Base-by-base conservation (phyloP, 768 basidiomycete species). In the Mycena vitilis region DNA sequence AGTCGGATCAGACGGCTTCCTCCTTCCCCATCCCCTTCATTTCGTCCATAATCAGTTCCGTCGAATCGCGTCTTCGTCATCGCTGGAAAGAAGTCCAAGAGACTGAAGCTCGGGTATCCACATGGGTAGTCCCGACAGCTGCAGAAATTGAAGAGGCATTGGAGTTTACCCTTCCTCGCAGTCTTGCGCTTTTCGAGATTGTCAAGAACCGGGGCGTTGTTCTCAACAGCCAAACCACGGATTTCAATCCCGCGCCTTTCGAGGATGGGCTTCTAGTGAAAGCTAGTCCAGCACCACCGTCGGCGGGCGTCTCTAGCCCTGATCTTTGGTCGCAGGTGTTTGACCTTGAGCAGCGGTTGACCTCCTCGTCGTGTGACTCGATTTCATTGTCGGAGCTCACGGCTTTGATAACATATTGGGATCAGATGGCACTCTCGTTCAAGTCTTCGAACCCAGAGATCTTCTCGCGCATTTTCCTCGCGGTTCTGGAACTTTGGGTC, bases 401-500 rank as follows among this genome's bases (percentile, higher is more conserved):
- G 13, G 60, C 25, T 25, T 44, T 53, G 49, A 77, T 76, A 18
- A 48, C 45, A 18, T 52, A 68, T 9, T 81, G 84, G 55, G 71
- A 73, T 5, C 62, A 69, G 0, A 62, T 73, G 0, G 79, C 84
- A 0, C 36, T 55, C 25, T 37, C n/a, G 0, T 60, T 71, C 9
- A 84, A 83, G 56, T 16, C 25, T 16, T 66, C 70, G 23, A 83
- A 78, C 51, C 80, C 84, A 10, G 83, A 85, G 64, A 71, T 77
- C 37, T 45, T 76, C 5, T 86, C 85, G 0, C 60, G 82, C 2
- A 83, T 88, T 80, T 68, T 87, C 48, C 72, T 88, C 53, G 83
- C 82, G 6, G 65, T 82, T 38, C 71, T 87, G 25, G 82, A 86
- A 38, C 77, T 88, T 20, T 88, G 87, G 87, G 76, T 84, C 1